Conservation (phyloP, 2,329 filamentous ascomycete genomes). For the Claviceps pazoutovae region DNA sequence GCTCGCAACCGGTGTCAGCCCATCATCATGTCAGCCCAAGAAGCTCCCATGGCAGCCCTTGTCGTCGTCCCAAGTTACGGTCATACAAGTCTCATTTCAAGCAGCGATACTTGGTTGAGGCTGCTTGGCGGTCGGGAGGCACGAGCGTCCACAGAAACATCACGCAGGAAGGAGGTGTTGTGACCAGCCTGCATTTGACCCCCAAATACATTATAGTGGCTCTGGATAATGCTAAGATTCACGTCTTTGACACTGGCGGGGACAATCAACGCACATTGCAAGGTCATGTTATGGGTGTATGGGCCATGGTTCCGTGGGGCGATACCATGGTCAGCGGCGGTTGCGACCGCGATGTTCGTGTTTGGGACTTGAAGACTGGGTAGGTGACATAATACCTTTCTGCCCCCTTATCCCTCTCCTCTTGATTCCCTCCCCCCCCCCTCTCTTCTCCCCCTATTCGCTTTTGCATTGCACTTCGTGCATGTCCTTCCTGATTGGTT, state of each 20-base stretch:
- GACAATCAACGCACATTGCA: constrained; percentile 77
- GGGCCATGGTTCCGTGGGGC: constrained; percentile 98
- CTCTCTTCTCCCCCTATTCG: background rate
- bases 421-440: too few species aligned
- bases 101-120: constrained; percentile 91
- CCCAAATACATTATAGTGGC: constrained; percentile 95
- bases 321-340: constrained; percentile 91
- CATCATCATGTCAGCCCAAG: constrained; percentile 28
- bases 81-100: constrained; percentile 97
- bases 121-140: constrained; percentile 91
- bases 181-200: constrained; percentile 88
- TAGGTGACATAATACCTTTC: constrained; percentile 28
- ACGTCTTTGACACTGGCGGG: constrained; percentile 90
- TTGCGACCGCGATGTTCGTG: constrained; percentile 89
- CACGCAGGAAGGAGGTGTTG: constrained; percentile 90
- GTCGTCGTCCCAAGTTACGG: constrained; percentile 47
- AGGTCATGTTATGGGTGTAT: constrained; percentile 97
- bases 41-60: constrained; percentile 38
- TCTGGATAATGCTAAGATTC: constrained; percentile 94
- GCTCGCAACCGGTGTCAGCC: constrained; percentile 23
- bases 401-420: background rate
- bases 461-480: background rate
- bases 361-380: constrained; percentile 94
- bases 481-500: background rate
- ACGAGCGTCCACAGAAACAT: constrained; percentile 72